Conservation (phyloP, 2,329 filamentous ascomycete species). For the Aspergillus luchuensis region DNA sequence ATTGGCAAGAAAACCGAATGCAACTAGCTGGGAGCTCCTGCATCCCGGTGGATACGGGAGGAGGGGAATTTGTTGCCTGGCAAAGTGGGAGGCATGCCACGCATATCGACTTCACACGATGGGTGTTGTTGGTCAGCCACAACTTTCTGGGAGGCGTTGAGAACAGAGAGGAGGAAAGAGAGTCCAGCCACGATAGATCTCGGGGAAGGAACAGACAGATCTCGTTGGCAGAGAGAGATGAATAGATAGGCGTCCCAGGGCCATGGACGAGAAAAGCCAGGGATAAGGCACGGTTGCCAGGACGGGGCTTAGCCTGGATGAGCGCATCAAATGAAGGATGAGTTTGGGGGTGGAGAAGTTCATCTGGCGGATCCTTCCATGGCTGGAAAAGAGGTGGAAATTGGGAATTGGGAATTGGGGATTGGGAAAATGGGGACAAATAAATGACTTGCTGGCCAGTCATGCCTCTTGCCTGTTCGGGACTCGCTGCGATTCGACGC, state of each 20-base stretch:
- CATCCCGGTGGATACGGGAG: neutral
- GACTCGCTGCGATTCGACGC: neutral
- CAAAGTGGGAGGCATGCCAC: neutral
- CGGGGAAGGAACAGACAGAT: neutral
- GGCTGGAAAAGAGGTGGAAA: neutral
- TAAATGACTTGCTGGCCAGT: no score
- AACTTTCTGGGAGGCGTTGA: neutral
- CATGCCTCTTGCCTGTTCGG: neutral
- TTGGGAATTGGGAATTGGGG: neutral
- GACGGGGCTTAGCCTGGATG: neutral
- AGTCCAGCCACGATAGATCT: neutral
- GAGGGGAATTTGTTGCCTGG: neutral
- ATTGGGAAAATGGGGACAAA: no score
- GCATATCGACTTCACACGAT: neutral
- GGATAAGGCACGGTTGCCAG: neutral
- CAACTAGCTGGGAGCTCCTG: neutral
- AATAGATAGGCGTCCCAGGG: neutral
- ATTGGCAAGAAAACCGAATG: neutral
- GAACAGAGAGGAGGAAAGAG: neutral
- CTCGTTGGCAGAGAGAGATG: neutral
- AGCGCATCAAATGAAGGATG: neutral
- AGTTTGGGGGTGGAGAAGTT: neutral
- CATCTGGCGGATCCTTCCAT: neutral
- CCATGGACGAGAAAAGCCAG: neutral
- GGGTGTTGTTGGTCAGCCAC: neutral